Base-by-base conservation (phyloP, 805 yeast species). In the Candida glaebosa region DNA sequence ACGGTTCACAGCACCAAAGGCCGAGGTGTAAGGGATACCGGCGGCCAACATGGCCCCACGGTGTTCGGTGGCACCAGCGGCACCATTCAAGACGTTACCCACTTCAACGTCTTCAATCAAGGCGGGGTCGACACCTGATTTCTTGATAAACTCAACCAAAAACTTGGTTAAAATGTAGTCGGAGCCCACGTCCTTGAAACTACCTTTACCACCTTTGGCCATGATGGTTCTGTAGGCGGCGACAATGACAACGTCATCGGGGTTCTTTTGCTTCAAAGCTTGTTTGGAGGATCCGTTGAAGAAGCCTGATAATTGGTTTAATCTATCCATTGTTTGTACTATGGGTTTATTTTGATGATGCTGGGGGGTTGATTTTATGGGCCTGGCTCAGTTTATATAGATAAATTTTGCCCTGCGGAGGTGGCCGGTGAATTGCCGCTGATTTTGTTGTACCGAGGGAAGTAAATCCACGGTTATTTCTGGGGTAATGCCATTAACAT, bases 51-150 rank as follows among this genome's bases (percentile, higher is more conserved):
- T 74, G 32, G 97, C 96, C 37, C 95, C 96, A 53, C 98, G 75
- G 67, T 87, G 96, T 67, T 90, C 97, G 42, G 84, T 84, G 41
- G 93, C 96, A 54, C 97, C 98, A 18, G 97, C 95, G 38, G 96
- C 96, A 37, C 79, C 77, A 69, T 90, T 88, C 58, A 90, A 75
- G 19, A 91, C 97, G 62, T 91, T 91, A 51, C 98, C 98, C 48
- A 87, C 82, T 24, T 83, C 83, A 44, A 91, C 82, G 56, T 91
- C 97, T 53, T 84, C 95, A 46, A 91, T 81, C 50, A 79, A 58
- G 43, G 53, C 48, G 22, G 65, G 61, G 51, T 78, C 80, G 34
- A 78, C 65, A 34, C 70, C 65, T 31, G 78, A 64, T 47, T 73
- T 74, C 44, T 75, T 71, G 44, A 90, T 59, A 48, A 86, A 75